These are phyloP conservation scores for Ophiostoma angusticollis DNA, from an alignment of 2,329 filamentous ascomycete species.

Conservation along the genomic window DNA sequence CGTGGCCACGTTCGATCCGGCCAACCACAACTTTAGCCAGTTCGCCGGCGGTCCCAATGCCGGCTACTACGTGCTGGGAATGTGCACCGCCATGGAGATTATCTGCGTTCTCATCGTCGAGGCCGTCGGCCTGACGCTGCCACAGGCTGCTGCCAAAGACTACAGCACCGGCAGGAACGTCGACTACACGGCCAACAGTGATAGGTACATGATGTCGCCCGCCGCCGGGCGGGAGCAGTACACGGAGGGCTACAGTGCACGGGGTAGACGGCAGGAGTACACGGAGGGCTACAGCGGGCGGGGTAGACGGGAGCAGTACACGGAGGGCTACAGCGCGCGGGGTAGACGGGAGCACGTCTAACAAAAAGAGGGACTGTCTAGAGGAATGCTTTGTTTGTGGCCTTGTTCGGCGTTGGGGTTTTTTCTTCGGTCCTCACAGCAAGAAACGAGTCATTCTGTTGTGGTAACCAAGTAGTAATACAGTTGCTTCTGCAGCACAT, in stretches of 20 bases:
- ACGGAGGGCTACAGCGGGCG: too few relatives aligned
- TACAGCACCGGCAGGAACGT: background rate
- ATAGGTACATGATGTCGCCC: too few relatives aligned
- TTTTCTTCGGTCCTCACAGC: background rate
- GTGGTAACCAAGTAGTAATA: too few relatives aligned
- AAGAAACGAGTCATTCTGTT: background rate
- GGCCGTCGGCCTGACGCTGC: conserved; percentile 26
- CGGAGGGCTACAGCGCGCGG: too few relatives aligned
- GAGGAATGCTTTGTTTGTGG: too few relatives aligned
- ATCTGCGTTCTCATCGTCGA: conserved; percentile 30
- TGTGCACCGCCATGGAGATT: conserved; percentile 39
- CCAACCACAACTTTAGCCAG: conserved; percentile 29
- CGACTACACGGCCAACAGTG: background rate
- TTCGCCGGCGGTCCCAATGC: conserved; percentile 27
- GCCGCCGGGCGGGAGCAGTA: too few relatives aligned
- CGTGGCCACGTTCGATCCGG: conserved; percentile 27
- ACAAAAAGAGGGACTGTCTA: too few relatives aligned
- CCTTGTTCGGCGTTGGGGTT: background rate
- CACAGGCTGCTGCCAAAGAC: conserved; percentile 6
- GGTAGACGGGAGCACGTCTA: too few relatives aligned
- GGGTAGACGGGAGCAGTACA: too few relatives aligned
- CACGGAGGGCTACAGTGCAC: too few relatives aligned
- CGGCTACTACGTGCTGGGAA: conserved; percentile 24
- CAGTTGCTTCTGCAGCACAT: too few relatives aligned
- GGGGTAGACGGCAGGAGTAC: too few relatives aligned